Evolutionary conservation across 805 yeast genomes (phyloP).

Genomic region (Kazachstania africana): DNA sequence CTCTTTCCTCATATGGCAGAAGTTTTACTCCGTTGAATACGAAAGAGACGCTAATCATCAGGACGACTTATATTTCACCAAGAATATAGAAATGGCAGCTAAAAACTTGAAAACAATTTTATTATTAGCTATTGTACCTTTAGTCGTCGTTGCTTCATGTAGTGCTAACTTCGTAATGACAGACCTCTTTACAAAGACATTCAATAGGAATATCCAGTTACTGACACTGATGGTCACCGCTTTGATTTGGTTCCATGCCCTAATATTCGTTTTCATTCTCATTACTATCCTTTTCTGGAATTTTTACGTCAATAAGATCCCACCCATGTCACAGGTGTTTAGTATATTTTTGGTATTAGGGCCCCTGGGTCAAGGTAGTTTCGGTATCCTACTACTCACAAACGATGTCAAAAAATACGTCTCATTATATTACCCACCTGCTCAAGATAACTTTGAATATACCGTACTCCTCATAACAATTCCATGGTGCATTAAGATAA

Average conservation of each 20-base stretch:
- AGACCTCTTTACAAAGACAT: constrained; percentile 31
- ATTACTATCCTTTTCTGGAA: constrained; percentile 50
- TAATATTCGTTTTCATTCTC: constrained; percentile 44
- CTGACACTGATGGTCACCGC: constrained; percentile 43
- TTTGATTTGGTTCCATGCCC: constrained; percentile 60
- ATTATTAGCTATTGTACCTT: constrained; percentile 66
- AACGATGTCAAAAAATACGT: constrained; percentile 26
- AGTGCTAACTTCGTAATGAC: constrained; percentile 42
- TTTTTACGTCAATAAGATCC: constrained; percentile 45
- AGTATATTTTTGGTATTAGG: constrained; percentile 75
- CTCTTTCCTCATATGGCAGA: constrained; percentile 37
- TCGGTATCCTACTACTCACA: constrained; percentile 48
- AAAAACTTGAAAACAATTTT: constrained; percentile 43
- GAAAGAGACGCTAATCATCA: constrained; percentile 5
- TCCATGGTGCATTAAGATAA: constrained; percentile 23
- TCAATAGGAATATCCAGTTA: constrained; percentile 30
- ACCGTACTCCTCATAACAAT: constrained; percentile 14
- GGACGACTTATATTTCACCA: too few species aligned
- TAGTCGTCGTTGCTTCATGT: constrained; percentile 65
- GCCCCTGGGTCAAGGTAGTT: constrained; percentile 77
- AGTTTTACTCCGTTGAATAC: constrained; percentile 19
- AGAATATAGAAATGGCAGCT: constrained; percentile 21
- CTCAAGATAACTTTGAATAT: constrained; percentile 4
- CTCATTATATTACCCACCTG: constrained; percentile 9
- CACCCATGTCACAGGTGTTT: constrained; percentile 42